Base-by-base conservation (phyloP, 2,329 filamentous ascomycete species). In the Fusarium piperis region DNA sequence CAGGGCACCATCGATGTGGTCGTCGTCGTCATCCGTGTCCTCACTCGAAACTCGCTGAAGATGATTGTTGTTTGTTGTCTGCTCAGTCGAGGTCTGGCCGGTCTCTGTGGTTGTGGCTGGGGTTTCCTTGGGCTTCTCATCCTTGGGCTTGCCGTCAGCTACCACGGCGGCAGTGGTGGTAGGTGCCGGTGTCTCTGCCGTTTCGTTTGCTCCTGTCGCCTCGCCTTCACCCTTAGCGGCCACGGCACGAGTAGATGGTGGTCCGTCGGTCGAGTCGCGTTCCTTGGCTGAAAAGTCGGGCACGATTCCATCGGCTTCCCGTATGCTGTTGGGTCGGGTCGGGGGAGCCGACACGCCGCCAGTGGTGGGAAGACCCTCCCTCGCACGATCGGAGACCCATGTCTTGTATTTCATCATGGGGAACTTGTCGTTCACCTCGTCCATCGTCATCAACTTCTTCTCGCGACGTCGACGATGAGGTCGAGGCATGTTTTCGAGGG, bases 361-460 rank as follows among this genome's bases (percentile, higher is more conserved):
- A 61, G 90, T 89, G 11, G 94, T 92, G 4, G 95, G 91, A 52
- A 98, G 84, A 9, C 95, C 96, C 80, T 97, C 90, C 64, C 92
- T 90, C 63, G 94, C 94, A 65, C 95, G 91, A 62, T 90, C 90
- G 8, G 93, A 91, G 65, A 96, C 92, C 95, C 96, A 99, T 59
- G 88, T 90, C 85, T 99, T 98, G 88, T 99, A 99, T 82, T 98
- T 98, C 75, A 91, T 91, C 83, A 98, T 90, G 0, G 96, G 95
- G 77, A 99, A 99, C 75, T 97, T 94, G 74, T 97, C 94, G 79
- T 99, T 98, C 70, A 99, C 96, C 83, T 99, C 96, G 69, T 99
- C 96, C 91, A 98, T 98, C 3, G 93, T 93, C 96, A 99, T 98
- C 74, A 99, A 83, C 81, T 98, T 99, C 90, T 99, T 99, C 82